Base-by-base conservation (phyloP, 129 eudicot genomes). In the Dittrichia graveolens region DNA sequence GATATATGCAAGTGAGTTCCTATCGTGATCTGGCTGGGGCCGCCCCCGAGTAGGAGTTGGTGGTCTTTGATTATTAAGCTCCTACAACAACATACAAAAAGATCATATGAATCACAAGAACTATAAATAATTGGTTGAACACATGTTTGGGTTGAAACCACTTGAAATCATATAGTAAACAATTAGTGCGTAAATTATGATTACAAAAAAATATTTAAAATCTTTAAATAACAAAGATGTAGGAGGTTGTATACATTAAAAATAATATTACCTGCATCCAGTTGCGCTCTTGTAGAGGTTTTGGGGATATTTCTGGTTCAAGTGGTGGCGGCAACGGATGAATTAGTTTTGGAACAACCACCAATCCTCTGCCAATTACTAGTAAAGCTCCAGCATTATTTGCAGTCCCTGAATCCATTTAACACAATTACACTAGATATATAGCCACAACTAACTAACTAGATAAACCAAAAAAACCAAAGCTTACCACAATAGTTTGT, bases 381-480 rank as follows among this genome's bases (percentile, higher is more conserved):
- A 93, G 78, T 79, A 93, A 83, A 18, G 98, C 98, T 54, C 98
- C 98, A 66, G 96, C 98, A 83, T 89, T 93, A 71, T 93, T 93
- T 12, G 98, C 98, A 9, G 96, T 87, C 10, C 96, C 96, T 93
- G 83, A 69, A 87, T 41, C 44, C 39, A 75, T 50, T 61, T 61
- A 40, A 42, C 59, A 57, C 49, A 71, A 63, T 79, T 44, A 80
- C 31, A 72, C 41, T n/a, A 42, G 56, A 19, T 46, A 75, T 61
- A 44, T 39, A 74, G 13, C 38, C 47, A 61, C 39, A 31, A 38
- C 5, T 40, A 72, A 15, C 19, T 39, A 13, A 43, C 38, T 24
- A 7, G 41, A 31, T 8, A 42, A 56, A 5, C 47, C 12, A 11
- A 40, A 12, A 52, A 69, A 67, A 54, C 16, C 2, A 49, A 45